Conservation (phyloP, 106 monocot genomes). For the Platanthera guangdongensis region DNA sequence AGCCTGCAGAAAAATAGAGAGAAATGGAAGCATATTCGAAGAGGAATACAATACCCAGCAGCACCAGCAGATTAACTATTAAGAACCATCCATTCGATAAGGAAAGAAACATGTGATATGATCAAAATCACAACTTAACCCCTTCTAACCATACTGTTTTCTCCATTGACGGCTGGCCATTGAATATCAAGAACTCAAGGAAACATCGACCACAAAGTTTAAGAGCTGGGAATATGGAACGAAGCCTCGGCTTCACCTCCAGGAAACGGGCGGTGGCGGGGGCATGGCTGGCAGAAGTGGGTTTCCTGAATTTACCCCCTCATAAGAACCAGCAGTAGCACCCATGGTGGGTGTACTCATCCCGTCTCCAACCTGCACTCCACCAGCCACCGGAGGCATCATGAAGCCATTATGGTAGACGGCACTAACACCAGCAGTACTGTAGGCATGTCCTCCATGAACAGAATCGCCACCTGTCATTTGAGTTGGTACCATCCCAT, state of each 20-base stretch:
- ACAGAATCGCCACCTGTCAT: neutral
- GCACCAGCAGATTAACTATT: neutral
- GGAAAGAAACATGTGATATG: neutral
- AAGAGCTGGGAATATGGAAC: neutral
- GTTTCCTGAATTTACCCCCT: neutral
- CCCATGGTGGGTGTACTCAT: neutral
- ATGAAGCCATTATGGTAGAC: slow-evolving; percentile 14
- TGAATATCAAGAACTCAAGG: neutral
- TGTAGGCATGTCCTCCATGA: slow-evolving; percentile 10
- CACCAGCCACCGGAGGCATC: slow-evolving; percentile 5
- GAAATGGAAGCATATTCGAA: neutral
- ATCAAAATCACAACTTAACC: neutral
- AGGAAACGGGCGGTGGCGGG: neutral
- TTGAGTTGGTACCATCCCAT: slow-evolving; percentile 22
- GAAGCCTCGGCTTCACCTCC: slow-evolving; percentile 1
- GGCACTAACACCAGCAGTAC: neutral
- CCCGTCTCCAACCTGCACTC: neutral
- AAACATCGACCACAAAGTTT: neutral
- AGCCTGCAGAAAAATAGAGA: no score
- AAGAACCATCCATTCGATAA: neutral
- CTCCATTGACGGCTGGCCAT: neutral
- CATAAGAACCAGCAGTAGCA: neutral
- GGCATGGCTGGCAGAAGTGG: neutral
- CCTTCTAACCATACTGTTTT: neutral
- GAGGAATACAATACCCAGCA: neutral